Base-by-base conservation (phyloP, 768 basidiomycete genomes). In the Pulveroboletus ravenelii region DNA sequence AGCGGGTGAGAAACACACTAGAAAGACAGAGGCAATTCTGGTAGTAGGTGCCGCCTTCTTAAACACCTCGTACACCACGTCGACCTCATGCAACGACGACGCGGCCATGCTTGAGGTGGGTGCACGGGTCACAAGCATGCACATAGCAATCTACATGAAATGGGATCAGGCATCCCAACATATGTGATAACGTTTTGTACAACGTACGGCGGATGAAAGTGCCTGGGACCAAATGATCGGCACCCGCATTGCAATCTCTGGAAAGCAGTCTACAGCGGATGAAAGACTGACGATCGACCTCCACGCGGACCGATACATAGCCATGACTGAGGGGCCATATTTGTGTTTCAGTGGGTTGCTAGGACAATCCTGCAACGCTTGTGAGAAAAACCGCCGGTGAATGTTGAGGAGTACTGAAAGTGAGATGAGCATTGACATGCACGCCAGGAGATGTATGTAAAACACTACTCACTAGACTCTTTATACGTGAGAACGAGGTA, bases 231-330 rank as follows among this genome's bases (percentile, higher is more conserved):
- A 88, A n/a, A 78, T 64, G 10, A 81, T 54, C 14, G 72, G 73
- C 29, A 80, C 57, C 10, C 85, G 70, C 8, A 71, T 62, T 5
- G 80, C 58, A 6, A 79, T 53, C 2, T 72, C 64, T 1, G 79
- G 75, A 5, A 71, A 65, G 17, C 58, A 52, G 14, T 63, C 61
- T 67, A 76, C 78, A 1, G 73, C 66, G n/a, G 73, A 63, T 15
- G 69, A 67, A 45, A 84, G 67, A 0, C 73, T 72, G 41, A 77
- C 72, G 36, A 82, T 78, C 29, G 87, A 58, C 14, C 85, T 71
- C 80, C 84, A 87, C 5, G 85, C 81, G 2, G 84, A 84, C 2
- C 84, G 82, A 65, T 85, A 88, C 13, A 80, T 78, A 0, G 87
- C 82, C 64, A 85, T 76, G 6, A 87, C 82, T 1, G 87, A 89